Percentiles rank a stretch among this genome's conserved stretches.
phyloP scores from a whole-genome alignment of 192 early-diverging fungal species.

The Phycomyces blakesleeanus region DNA sequence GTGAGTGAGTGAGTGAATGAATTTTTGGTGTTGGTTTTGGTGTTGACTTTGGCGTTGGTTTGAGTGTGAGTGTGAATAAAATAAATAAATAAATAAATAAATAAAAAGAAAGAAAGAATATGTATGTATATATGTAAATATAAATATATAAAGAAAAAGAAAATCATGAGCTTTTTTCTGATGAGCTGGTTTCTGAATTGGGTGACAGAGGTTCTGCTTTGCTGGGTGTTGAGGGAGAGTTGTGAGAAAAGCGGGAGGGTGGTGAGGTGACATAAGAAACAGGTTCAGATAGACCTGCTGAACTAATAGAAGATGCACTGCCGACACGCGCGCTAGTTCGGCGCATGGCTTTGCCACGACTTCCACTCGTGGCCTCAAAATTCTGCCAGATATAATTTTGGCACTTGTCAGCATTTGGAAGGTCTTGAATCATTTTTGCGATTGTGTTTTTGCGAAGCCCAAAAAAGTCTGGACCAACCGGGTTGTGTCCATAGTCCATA shows the following conservation, averaged over 20 bases:
- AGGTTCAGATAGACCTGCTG: constrained; percentile 5
- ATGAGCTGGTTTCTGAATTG: too few species aligned
- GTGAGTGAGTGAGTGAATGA: too few species aligned
- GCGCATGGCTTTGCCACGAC: constrained; percentile 10
- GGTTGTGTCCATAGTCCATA: constrained; percentile 74
- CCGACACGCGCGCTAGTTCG: constrained; percentile 10
- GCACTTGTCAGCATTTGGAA: constrained; percentile 75
- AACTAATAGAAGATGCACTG: constrained; percentile 11
- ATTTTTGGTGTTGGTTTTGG: too few species aligned
- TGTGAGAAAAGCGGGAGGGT: neutral
- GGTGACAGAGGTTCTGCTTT: neutral
- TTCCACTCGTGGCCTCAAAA: constrained; percentile 46
- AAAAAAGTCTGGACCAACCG: constrained; percentile 89
- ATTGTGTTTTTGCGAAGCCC: constrained; percentile 86
- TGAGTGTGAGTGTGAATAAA: too few species aligned
- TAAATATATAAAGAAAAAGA: too few species aligned
- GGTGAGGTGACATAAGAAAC: constrained; percentile 7
- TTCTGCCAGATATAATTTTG: constrained; percentile 68
- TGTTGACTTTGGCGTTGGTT: too few species aligned
- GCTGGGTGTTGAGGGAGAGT: neutral
- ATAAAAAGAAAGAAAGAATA: too few species aligned
- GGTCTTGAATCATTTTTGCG: constrained; percentile 83
- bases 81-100: too few species aligned
- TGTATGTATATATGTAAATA: too few species aligned
- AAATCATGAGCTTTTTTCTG: too few species aligned